Evolutionary conservation across 257 asterid species (phyloP).

Genomic region (Solanum okadae): DNA sequence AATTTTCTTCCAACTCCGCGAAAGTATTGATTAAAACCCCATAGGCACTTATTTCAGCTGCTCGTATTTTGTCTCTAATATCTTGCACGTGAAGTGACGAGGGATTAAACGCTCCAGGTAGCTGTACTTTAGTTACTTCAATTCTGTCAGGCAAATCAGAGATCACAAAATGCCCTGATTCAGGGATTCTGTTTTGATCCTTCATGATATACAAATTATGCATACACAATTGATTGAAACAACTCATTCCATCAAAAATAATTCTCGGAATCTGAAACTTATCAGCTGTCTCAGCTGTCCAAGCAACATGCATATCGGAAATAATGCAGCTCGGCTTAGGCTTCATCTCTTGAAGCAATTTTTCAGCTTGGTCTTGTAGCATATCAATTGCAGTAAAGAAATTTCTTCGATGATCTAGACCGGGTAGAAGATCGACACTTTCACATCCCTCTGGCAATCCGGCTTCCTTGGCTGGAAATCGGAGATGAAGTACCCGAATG

Average conservation of each 20-base stretch:
- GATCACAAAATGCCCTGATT: background rate
- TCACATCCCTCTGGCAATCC: background rate
- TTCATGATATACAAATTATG: background rate
- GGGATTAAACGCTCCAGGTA: background rate
- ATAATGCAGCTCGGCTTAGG: background rate
- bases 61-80: background rate
- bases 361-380: background rate
- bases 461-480: background rate
- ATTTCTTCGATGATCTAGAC: background rate
- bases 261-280: background rate
- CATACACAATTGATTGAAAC: background rate
- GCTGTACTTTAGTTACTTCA: background rate
- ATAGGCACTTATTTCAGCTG: background rate
- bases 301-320: background rate
- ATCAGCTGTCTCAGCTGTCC: background rate
- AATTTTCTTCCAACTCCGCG: background rate
- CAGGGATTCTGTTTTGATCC: background rate
- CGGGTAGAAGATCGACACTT: background rate
- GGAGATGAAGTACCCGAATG: background rate
- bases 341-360: background rate
- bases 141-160: background rate
- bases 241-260: background rate
- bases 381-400: background rate
- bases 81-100: background rate
- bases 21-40: conserved; percentile 1